Percentiles rank a stretch among this genome's conserved stretches.
phyloP scores from a whole-genome alignment of 441 rosid species.

The Erysimum cheiri region DNA sequence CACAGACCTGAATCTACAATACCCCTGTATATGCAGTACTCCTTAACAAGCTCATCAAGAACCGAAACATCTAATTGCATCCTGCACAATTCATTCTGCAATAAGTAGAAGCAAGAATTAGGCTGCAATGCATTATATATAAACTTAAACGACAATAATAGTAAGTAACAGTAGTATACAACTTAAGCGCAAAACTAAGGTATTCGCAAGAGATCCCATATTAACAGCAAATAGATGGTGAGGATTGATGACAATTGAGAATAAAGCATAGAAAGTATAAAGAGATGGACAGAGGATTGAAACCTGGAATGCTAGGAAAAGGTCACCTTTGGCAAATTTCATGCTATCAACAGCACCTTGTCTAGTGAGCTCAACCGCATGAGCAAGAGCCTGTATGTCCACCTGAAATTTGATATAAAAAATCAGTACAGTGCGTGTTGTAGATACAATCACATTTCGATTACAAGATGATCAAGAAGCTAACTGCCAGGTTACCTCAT shows the following conservation, averaged over 20 bases:
- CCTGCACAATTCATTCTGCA: constrained; percentile 95
- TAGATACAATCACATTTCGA: constrained; percentile 15
- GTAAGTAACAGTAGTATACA: neutral
- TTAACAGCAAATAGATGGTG: neutral
- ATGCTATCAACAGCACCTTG: constrained; percentile 97
- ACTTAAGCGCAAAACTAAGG: neutral
- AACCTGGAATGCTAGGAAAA: constrained; percentile 92
- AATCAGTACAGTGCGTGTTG: constrained; percentile 6
- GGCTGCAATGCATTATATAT: constrained; percentile 15
- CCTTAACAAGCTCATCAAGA: constrained; percentile 84
- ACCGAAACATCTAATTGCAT: constrained; percentile 72
- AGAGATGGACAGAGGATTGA: constrained; percentile 22
- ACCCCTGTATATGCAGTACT: constrained; percentile 95
- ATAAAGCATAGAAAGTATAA: constrained; percentile 13
- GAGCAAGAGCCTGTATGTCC: constrained; percentile 97
- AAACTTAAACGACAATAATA: neutral
- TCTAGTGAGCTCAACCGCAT: constrained; percentile 93
- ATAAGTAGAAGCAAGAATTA: constrained; percentile 39
- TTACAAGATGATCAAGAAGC: constrained; percentile 25
- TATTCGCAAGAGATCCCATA: constrained; percentile 6
- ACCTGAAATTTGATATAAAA: constrained; percentile 55
- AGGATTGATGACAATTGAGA: constrained; percentile 25
- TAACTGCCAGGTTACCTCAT: constrained; percentile 62
- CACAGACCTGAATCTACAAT: constrained; percentile 67
- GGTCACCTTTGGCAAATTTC: constrained; percentile 92